phyloP scores from a whole-genome alignment of 371 early-diverging fungal genomes.

The Apophysomyces sp. region DNA sequence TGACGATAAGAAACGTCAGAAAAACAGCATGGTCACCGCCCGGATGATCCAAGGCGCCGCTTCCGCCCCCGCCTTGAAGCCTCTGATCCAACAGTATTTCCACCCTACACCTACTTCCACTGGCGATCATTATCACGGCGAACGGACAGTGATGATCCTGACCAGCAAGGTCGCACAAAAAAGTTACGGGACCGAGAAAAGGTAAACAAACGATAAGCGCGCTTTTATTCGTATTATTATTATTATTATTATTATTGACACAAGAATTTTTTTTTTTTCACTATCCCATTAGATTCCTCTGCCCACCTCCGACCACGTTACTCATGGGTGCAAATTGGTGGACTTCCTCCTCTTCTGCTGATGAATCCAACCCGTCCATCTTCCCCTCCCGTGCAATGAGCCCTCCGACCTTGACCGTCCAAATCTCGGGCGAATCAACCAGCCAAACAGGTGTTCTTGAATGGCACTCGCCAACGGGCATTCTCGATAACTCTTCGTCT shows the following conservation, averaged over 20 bases:
- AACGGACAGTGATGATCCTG: conserved; percentile 65
- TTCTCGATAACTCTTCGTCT: conserved; percentile 11
- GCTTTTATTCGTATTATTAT: background rate
- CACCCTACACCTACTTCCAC: conserved; percentile 25
- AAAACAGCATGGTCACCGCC: conserved; percentile 7
- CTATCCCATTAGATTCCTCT: conserved; percentile 52
- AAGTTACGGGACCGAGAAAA: conserved; percentile 76
- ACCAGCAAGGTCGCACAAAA: conserved; percentile 79
- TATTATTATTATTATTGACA: no score
- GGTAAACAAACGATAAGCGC: conserved; percentile 20
- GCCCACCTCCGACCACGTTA: conserved; percentile 73
- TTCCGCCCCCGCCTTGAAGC: conserved; percentile 24
- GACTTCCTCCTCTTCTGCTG: conserved; percentile 9
- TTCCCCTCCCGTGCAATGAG: conserved; percentile 2
- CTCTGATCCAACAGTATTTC: conserved; percentile 42
- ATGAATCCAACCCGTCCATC: background rate
- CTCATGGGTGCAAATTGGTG: conserved; percentile 64
- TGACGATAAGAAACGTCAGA: background rate
- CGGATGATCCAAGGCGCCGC: conserved; percentile 32
- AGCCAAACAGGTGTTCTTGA: conserved; percentile 18
- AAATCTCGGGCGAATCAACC: conserved; percentile 21
- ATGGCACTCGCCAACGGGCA: conserved; percentile 17
- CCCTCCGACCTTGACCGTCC: conserved; percentile 19
- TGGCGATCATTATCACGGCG: conserved; percentile 22
- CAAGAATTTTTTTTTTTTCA: no score